Evolutionary conservation across 192 early-diverging fungal genomes (phyloP), one percentile per base, ranked within the genome.

Genomic region (Entrophospora sp.): DNA sequence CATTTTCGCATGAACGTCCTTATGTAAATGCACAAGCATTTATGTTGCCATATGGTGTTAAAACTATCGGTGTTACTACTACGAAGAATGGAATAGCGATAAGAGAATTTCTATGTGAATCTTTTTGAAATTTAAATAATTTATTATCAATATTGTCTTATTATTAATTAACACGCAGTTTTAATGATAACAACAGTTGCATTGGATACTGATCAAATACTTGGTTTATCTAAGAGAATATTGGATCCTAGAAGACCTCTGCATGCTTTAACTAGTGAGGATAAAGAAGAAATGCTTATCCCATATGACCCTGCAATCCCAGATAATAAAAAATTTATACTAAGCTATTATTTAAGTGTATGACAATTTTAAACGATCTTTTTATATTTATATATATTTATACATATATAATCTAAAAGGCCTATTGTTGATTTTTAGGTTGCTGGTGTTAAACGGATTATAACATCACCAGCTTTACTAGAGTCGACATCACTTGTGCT

Each of bases 401-500:
- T n/a, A n/a, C n/a, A n/a, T n/a, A n/a, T n/a, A n/a, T n/a, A n/a
- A n/a, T n/a, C n/a, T n/a, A n/a, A n/a, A n/a, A n/a, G n/a, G n/a
- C n/a, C n/a, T n/a, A n/a, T n/a, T n/a, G n/a, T n/a, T n/a, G n/a
- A n/a, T n/a, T 67, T 48, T 27, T 67, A 80, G 44, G 82, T 97
- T 24, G 72, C 76, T 5, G 87, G 89, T 1, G 82, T 93, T 64
- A 62, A 69, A 12, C 69, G 72, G 20, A 92, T 99, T 57, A 67
- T 73, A 27, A 86, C 90, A 8, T 69, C 86, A 13, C 88, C 94
- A 1, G 85, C 96, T 18, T 71, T 85, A 40, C 73, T 99, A 28
- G 97, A 99, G 77, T 96, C 94, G 20, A 99, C 97, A 6, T 86
- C 94, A 13, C 76, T 99, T 34, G 89, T 95, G 8, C 74, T 88